phyloP scores from a whole-genome alignment of 768 basidiomycete genomes.

The Pleurotus tuoliensis region DNA sequence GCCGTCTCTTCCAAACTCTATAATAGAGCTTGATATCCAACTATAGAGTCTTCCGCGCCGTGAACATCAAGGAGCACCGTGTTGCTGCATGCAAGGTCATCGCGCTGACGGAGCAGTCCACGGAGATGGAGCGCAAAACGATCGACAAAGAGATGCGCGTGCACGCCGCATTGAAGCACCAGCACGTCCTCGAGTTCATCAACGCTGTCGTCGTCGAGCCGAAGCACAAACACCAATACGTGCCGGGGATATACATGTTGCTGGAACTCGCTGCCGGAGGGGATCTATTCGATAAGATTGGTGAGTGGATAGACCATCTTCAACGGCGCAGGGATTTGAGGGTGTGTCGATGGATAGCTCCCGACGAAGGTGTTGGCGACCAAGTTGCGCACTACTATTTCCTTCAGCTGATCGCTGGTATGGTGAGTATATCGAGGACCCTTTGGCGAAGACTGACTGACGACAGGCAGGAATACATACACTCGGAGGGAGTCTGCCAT shows the following conservation, averaged over 20 bases:
- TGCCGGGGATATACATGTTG: conserved; percentile 88
- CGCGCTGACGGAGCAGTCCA: conserved; percentile 55
- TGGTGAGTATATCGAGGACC: conserved; percentile 45
- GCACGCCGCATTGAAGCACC: conserved; percentile 75
- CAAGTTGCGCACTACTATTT: conserved; percentile 92
- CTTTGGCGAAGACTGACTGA: too few species aligned
- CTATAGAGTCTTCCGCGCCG: conserved; percentile 77
- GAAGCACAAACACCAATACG: conserved; percentile 50
- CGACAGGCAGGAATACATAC: conserved; percentile 67
- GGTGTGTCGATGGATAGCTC: conserved; percentile 46
- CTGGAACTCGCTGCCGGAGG: conserved; percentile 92
- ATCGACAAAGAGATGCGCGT: conserved; percentile 92
- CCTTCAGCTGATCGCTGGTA: conserved; percentile 75
- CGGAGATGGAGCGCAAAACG: conserved; percentile 68
- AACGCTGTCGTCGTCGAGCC: conserved; percentile 72
- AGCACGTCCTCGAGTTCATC: conserved; percentile 80
- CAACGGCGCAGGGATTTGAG: neutral
- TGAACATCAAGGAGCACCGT: conserved; percentile 57
- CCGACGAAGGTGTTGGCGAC: conserved; percentile 83
- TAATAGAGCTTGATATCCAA: neutral
- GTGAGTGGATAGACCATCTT: conserved; percentile 38
- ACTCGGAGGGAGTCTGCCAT: conserved; percentile 88
- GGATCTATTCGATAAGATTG: conserved; percentile 98
- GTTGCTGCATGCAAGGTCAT: conserved; percentile 90
- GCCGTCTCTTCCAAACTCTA: neutral